Evolutionary conservation across 1,284 basidiomycete species (phyloP).

Genomic region (Tilletiaria anomala): DNA sequence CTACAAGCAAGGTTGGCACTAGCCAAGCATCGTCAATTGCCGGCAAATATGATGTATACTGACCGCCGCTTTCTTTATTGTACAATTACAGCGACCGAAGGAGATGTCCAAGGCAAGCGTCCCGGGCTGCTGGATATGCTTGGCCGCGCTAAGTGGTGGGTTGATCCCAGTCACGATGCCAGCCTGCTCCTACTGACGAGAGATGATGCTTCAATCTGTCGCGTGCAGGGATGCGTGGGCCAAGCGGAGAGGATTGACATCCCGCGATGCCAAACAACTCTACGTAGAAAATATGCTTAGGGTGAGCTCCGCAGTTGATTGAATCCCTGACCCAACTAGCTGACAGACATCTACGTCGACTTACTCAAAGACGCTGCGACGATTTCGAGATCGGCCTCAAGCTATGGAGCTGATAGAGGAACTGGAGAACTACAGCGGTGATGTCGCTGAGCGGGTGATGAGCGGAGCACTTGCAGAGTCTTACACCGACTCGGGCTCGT

Average conservation of each 20-base stretch:
- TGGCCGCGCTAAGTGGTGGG: conserved; percentile 81
- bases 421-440: conserved; percentile 62
- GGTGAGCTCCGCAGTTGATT: conserved; percentile 42
- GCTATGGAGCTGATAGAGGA: conserved; percentile 64
- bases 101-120: conserved; percentile 62
- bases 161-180: neutral
- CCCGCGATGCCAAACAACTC: conserved; percentile 68
- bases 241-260: conserved; percentile 66
- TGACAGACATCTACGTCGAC: conserved; percentile 3
- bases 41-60: neutral
- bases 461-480: conserved; percentile 47
- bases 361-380: conserved; percentile 53
- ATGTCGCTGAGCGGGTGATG: conserved; percentile 54
- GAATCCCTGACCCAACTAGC: neutral
- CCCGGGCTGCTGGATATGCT: conserved; percentile 87
- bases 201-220: conserved; percentile 3
- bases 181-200: neutral
- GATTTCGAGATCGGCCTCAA: conserved; percentile 65
- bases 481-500: neutral
- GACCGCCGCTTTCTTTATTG: neutral
- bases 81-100: conserved; percentile 57
- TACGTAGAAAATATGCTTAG: conserved; percentile 78
- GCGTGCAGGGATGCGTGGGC: conserved; percentile 75
- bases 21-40: neutral
- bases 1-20: conserved; percentile 35